Evolutionary conservation across 805 yeast genomes (phyloP).

Genomic region (Middelhovenomyces tepae): DNA sequence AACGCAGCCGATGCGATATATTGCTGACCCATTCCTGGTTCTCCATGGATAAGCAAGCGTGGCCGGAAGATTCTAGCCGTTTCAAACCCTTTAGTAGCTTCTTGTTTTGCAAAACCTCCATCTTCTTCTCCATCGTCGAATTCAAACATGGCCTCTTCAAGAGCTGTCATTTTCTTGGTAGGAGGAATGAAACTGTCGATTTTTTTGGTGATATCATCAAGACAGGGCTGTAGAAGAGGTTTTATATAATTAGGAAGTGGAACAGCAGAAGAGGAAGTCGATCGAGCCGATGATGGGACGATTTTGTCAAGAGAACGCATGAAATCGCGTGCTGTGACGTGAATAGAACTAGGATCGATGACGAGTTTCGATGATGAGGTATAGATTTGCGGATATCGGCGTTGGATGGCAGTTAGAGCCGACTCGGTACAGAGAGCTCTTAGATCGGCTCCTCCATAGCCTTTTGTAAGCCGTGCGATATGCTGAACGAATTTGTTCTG

Average conservation of each 20-base stretch:
- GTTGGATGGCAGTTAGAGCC: constrained; percentile 82
- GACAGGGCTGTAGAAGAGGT: constrained; percentile 51
- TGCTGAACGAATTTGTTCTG: constrained; percentile 47
- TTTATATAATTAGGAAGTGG: constrained; percentile 70
- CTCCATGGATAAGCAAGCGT: constrained; percentile 64
- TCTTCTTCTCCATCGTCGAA: constrained; percentile 50
- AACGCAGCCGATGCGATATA: constrained; percentile 76
- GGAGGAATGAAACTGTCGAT: constrained; percentile 57
- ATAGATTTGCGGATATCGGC: constrained; percentile 91
- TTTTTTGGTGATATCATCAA: constrained; percentile 35
- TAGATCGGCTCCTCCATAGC: constrained; percentile 97
- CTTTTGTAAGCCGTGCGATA: constrained; percentile 77
- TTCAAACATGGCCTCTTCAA: constrained; percentile 62
- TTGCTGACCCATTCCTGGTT: constrained; percentile 75
- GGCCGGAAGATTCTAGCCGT: constrained; percentile 74
- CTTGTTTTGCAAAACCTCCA: constrained; percentile 63
- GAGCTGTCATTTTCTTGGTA: constrained; percentile 40
- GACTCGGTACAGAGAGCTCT: constrained; percentile 94
- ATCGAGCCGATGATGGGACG: constrained; percentile 86
- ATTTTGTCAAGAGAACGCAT: constrained; percentile 77
- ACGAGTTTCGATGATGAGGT: constrained; percentile 59
- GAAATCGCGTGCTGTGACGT: constrained; percentile 75
- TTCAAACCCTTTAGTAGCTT: constrained; percentile 41
- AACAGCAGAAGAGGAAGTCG: constrained; percentile 60
- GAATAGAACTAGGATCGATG: constrained; percentile 63